Evolutionary conservation across 306 rosid genomes (phyloP), one percentile per base, ranked within the genome.

Genomic region (Trifolium repens): DNA sequence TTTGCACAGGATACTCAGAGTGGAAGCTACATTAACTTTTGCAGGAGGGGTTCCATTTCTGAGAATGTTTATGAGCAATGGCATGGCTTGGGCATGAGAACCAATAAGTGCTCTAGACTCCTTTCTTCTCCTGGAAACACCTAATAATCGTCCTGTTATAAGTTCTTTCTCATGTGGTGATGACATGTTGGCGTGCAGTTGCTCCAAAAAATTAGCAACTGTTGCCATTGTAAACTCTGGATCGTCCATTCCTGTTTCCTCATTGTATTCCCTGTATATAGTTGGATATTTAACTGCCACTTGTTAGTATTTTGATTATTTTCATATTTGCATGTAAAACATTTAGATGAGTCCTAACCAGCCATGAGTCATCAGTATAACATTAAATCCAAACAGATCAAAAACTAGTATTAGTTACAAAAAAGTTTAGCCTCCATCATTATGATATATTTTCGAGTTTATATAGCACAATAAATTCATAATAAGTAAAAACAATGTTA

Each of bases 1-100:
- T 88, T 91, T 94, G 87, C 97, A 94, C 73, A 94, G 86, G 74
- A 81, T 85, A 84, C 91, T 88, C 22, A 94, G 83, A 76, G 89
- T 91, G 78, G 87, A 75, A 57, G 98, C 98, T 74, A 91, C 93
- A 82, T 90, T 89, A 78, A 91, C 91, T 89, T 90, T 94, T 58
- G 98, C 98, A 27, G 34, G 80, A 63, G 86, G 78, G 65, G 96
- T 89, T 82, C 98, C 96, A 78, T 76, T 87, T 83, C 98, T 85
- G 78, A 94, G 98, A 80, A 91, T 87, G 87, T 82, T 94, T 81
- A 91, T 88, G 88, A 94, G 92, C 87, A 94, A 89, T 47, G 97
- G 97, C 97, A 94, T 94, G 62, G 97, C 98, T 81, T 91, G 98
- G 81, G 96, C 89, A 89, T 91, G 97, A 76, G 93, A 91, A 80